Evolutionary conservation across 208 protist species (phyloP), one percentile per base, ranked within the genome.

Genomic region (Trichomonas vaginalis): DNA sequence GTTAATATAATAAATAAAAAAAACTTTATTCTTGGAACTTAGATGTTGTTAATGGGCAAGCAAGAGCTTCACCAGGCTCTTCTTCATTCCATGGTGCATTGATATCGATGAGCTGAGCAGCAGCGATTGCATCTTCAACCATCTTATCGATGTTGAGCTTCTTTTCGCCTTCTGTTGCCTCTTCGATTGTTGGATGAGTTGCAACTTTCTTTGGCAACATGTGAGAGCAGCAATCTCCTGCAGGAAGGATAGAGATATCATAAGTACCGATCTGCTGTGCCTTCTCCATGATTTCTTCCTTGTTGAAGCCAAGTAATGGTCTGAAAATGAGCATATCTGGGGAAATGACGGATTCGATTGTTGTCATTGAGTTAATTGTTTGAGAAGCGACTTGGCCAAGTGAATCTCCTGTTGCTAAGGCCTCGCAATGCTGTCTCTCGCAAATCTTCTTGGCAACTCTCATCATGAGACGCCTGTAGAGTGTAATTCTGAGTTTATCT

Each of bases 351-450:
- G 27, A 23, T 51, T 92, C 40, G 8, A 92, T 92, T 15, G 86
- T n/a, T 56, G 86, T 92, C 86, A 92, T 92, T 3, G 27, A 40
- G 17, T 92, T 45, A 35, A 92, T 92, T 40, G 86, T 92, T 32
- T 92, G 86, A 39, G 86, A 92, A 21, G 86, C 86, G 46, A 92
- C 86, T 39, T 92, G 86, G n/a, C 86, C 86, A 51, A 92, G 86
- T 21, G 15, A 48, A 32, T 92, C 86, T 39, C 86, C 86, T 51
- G 86, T 92, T 56, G 86, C 45, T 12, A 92, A 32, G 17, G 86
- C 40, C n/a, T 23, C 27, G n/a, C 86, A 92, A 3, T 92, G 42
- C 42, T 92, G 45, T 39, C 51, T 92, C 27, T 92, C 45, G 23
- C 23, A 40, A 39, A 92, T 92, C 35, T 51, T 51, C 27, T 51